These are phyloP conservation scores for Luzula sylvatica DNA, from an alignment of 176 grass and related monocot genomes.

Conservation along the genomic window DNA sequence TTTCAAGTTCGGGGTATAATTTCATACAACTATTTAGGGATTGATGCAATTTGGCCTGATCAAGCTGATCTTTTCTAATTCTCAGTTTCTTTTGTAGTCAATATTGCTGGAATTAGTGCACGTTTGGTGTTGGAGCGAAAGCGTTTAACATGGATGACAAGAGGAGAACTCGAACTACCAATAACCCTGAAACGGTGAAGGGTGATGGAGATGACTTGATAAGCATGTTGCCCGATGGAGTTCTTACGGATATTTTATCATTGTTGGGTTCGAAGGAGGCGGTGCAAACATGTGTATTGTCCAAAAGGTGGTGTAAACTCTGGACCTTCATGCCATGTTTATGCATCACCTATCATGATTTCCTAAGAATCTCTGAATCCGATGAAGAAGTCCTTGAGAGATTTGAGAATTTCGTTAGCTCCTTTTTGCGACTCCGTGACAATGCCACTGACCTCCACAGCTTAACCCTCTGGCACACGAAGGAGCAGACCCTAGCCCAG, in stretches of 20 bases:
- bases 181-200: no score
- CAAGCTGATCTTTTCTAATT: no score
- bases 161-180: no score
- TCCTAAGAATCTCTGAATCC: no score
- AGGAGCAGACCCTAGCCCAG: no score
- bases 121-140: no score
- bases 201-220: background rate
- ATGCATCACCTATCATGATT: background rate
- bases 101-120: no score
- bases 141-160: no score
- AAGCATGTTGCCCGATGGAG: background rate
- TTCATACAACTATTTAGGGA: no score
- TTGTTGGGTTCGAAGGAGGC: background rate
- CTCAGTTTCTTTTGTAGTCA: no score
- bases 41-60: no score
- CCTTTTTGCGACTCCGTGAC: background rate
- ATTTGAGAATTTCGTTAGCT: background rate
- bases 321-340: slow-evolving; percentile 5
- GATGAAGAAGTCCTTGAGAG: background rate
- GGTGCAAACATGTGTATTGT: background rate
- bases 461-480: background rate
- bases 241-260: background rate
- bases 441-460: background rate
- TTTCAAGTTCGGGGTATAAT: no score
- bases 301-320: background rate